phyloP scores from a whole-genome alignment of 2,329 filamentous ascomycete species.

The Aspergillus amoenus region DNA sequence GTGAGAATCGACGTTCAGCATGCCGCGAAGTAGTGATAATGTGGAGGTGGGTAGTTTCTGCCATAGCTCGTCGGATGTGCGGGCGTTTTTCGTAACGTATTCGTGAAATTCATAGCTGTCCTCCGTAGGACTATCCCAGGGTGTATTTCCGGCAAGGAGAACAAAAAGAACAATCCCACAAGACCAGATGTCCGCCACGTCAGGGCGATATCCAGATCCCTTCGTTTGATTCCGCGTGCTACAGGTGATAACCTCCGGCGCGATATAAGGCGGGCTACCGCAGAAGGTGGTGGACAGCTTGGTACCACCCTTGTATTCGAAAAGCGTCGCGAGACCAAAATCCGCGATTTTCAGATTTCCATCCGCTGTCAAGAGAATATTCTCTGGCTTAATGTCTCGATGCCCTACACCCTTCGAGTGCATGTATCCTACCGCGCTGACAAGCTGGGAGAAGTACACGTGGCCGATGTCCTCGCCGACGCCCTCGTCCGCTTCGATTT shows the following conservation, averaged over 20 bases:
- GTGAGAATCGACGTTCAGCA: conserved; percentile 78
- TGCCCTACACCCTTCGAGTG: conserved; percentile 95
- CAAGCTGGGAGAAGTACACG: conserved; percentile 89
- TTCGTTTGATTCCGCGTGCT: conserved; percentile 51
- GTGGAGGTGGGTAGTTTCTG: conserved; percentile 70
- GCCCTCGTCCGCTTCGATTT: conserved; percentile 96
- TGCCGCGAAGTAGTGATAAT: conserved; percentile 81
- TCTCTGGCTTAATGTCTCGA: conserved; percentile 89
- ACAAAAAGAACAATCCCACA: conserved; percentile 98
- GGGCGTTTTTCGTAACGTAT: conserved; percentile 76
- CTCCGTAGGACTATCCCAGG: conserved; percentile 89
- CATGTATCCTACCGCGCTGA: conserved; percentile 89
- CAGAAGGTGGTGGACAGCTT: conserved; percentile 88
- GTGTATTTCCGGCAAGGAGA: conserved; percentile 90
- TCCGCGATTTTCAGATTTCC: conserved; percentile 93
- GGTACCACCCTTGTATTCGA: conserved; percentile 79
- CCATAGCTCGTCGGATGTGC: conserved; percentile 84
- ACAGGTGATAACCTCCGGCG: conserved; percentile 75
- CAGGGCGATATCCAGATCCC: conserved; percentile 56
- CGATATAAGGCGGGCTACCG: conserved; percentile 95
- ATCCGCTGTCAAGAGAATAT: conserved; percentile 80
- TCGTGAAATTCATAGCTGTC: conserved; percentile 89
- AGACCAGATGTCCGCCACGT: conserved; percentile 92
- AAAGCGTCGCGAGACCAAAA: conserved; percentile 93
- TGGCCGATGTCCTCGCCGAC: conserved; percentile 95